Percentiles rank a stretch among this genome's conserved stretches.
phyloP scores from a whole-genome alignment of 140 eudicot species.

The Senecio squalidus region DNA sequence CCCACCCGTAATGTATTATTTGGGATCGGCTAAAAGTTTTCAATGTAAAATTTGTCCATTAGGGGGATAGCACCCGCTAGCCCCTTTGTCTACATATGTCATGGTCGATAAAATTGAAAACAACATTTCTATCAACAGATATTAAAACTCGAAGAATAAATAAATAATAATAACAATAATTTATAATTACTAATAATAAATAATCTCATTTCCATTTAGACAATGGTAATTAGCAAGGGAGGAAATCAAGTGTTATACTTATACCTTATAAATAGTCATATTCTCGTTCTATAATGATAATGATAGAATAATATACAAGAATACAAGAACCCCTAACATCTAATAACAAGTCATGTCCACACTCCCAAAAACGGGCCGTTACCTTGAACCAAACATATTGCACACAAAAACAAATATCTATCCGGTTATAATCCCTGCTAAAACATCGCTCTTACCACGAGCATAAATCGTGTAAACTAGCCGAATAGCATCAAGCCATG shows the following conservation, averaged over 20 bases:
- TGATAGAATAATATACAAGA: neutral
- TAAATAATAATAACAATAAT: no score
- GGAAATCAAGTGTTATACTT: neutral
- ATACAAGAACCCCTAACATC: neutral
- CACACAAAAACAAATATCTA: slow-evolving; percentile 26
- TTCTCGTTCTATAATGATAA: neutral
- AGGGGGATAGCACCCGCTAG: no score
- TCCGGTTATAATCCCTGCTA: slow-evolving; percentile 79
- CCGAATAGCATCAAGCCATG: slow-evolving; percentile 97
- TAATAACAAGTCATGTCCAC: neutral
- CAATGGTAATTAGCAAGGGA: neutral
- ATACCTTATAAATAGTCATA: neutral
- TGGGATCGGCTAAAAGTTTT: no score
- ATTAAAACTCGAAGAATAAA: no score
- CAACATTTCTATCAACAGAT: no score
- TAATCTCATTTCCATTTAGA: no score
- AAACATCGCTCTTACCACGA: slow-evolving; percentile 78
- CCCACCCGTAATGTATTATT: neutral
- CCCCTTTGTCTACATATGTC: no score
- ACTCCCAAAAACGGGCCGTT: neutral
- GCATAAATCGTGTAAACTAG: slow-evolving; percentile 92
- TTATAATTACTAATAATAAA: no score
- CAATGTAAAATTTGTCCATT: no score
- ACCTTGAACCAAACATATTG: slow-evolving; percentile 1
- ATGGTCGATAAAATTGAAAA: no score